Percentiles rank a stretch among this genome's conserved stretches.
These are phyloP conservation scores for Fusarium multiceps DNA, from an alignment of 2,329 filamentous ascomycete species.

Conservation along the genomic window DNA sequence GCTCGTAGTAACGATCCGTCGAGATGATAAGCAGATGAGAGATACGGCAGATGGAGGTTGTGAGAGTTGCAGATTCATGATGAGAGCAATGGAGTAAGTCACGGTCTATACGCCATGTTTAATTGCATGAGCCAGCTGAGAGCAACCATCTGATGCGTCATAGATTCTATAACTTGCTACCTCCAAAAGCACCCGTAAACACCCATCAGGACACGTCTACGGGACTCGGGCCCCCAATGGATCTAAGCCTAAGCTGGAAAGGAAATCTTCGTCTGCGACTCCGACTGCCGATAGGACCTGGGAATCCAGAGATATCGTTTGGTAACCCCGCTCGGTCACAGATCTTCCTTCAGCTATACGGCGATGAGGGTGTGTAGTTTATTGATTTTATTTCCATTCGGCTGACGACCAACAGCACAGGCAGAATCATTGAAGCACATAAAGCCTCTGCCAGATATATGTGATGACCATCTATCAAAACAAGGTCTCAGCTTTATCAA, in stretches of 20 bases:
- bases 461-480: slow-evolving; percentile 20
- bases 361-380: slow-evolving; percentile 3
- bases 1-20: neutral
- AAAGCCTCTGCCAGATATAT: slow-evolving; percentile 27
- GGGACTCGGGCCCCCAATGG: too few species aligned
- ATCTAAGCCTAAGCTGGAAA: neutral
- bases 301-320: slow-evolving; percentile 31
- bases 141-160: neutral
- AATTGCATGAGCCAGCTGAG: too few species aligned
- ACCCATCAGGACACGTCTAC: neutral
- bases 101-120: too few species aligned
- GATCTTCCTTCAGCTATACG: slow-evolving; percentile 27
- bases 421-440: slow-evolving; percentile 14
- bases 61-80: slow-evolving; percentile 9
- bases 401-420: slow-evolving; percentile 7
- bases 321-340: neutral
- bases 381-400: fast-evolving
- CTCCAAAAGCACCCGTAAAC: neutral
- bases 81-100: slow-evolving; percentile 13
- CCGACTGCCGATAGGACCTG: slow-evolving; percentile 17
- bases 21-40: slow-evolving; percentile 3
- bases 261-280: neutral
- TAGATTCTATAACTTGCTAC: neutral
- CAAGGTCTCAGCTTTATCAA: slow-evolving; percentile 21
- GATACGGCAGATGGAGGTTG: slow-evolving; percentile 8